Base-by-base conservation (phyloP, 2,329 filamentous ascomycete species). In the Chaetomiaceae sp. region DNA sequence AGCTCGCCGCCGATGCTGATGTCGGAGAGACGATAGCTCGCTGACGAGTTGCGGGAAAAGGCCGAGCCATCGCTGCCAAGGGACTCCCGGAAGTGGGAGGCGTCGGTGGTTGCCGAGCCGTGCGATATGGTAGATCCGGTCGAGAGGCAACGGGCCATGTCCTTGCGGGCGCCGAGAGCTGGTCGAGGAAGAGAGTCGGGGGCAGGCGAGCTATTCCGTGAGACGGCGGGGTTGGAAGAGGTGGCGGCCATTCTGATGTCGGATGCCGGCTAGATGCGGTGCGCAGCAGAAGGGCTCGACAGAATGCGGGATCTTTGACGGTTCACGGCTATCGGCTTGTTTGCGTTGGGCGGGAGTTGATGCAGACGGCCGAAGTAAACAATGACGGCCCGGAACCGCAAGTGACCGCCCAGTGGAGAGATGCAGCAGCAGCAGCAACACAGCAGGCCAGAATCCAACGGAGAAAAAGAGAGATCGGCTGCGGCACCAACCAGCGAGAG, bases 91-190 rank as follows among this genome's bases (percentile, higher is more conserved):
- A 72, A 71, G 47, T 58, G 49, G 44, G 71, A 70, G 36, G 68
- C 70, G 61, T 80, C 71, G 57, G 74, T 76, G 54, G 73, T 75
- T 13, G 62, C 65, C 18, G 80, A 83, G 51, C 74, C 74, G 55
- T 78, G 74, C 9, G 81, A 85, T 23, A 79, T 75, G 42, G 82
- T 80, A 14, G 82, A 84, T 13, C 78, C 75, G 14, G 76, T 77
- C 1, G 85, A 90, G 30, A 87, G 70, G 59, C 80, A 84, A 57
- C 85, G 84, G 48, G 82, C 78, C 49, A 86, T 75, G 52, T 77
- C 73, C 11, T 80, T 75, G 40, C 77, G 77, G 37, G 80, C 74
- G 36, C 81, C 78, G 53, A 87, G 73, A 51, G 85, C 82, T 34
- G 79, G 75, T n/a, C 78, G 79, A 6, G 86, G 85, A 16, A 78